Evolutionary conservation across 352 stramenopile species (phyloP), one percentile per base, ranked within the genome.

Genomic region (Phytophthora podocarpi): DNA sequence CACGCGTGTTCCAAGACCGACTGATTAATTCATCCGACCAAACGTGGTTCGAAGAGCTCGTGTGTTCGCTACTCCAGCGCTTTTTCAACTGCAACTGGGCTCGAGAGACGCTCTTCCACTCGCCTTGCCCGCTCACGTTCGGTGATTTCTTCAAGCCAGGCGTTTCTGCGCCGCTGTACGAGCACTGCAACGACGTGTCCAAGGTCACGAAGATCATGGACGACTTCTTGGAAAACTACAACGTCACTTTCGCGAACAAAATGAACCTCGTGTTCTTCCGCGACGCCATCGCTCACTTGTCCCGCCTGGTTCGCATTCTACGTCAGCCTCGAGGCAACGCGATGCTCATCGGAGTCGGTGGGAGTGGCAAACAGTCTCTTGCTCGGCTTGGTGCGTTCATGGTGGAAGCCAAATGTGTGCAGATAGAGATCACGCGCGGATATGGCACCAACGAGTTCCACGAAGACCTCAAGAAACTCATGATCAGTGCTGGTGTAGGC

Each of bases 211-310:
- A 88, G 58, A 67, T 97, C 36, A 83, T 98, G 68, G 82, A 98
- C 48, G 91, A 98, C 59, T 88, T 87, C 27, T 67, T 98, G 4
- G 93, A 98, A 36, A 93, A 97, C 46, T 98, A 98, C 78, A 98
- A 98, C 65, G 82, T 97, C 39, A 82, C 63, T 11, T 97, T 96
- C 49, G 80, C 93, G 4, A 98, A 92, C 61, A 93, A 96, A 64
- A 98, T 98, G 95, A 96, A 98, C 39, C 68, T 98, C 16, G 96
- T 98, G 0, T 98, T 98, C 66, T 98, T 98, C 71, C 69, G 79
- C 0, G 96, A 98, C 45, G 96, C 96, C 2, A 84, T 98, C 23
- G 82, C 74, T 0, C 96, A 98, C 50, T 76, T 98, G 9, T 74
- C 86, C 2, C 76, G 95, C 2, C 83, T 98, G 6, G 80, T 84